Percentiles rank a stretch among this genome's conserved stretches.
phyloP scores from a whole-genome alignment of 768 basidiomycete species.

The Coprinopsis marcescibilis region DNA sequence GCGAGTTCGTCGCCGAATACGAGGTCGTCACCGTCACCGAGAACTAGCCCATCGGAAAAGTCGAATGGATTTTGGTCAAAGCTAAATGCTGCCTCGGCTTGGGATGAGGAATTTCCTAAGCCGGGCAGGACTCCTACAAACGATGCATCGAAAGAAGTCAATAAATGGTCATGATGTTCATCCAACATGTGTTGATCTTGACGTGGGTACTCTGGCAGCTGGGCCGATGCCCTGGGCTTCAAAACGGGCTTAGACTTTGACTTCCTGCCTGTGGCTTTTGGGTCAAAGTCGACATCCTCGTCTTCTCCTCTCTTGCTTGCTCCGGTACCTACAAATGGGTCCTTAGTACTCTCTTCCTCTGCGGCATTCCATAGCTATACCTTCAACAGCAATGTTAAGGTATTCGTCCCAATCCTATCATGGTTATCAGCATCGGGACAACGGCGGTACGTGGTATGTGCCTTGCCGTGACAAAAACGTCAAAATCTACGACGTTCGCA shows the following conservation, averaged over 20 bases:
- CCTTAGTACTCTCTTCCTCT: not conserved
- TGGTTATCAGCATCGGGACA: slow-evolving; percentile 17
- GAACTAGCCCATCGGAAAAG: slow-evolving; percentile 48
- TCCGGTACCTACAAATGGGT: slow-evolving; percentile 3
- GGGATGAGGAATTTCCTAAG: slow-evolving; percentile 47
- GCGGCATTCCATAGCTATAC: slow-evolving; percentile 6
- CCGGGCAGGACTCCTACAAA: slow-evolving; percentile 29
- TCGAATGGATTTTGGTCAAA: slow-evolving; percentile 51
- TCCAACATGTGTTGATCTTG: slow-evolving; percentile 59
- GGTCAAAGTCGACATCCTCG: slow-evolving; percentile 48
- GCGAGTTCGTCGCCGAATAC: slow-evolving; percentile 68
- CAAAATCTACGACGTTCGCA: slow-evolving; percentile 52
- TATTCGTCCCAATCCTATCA: slow-evolving; percentile 62
- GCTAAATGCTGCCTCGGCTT: slow-evolving; percentile 39
- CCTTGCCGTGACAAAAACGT: slow-evolving; percentile 54
- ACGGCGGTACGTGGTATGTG: not conserved
- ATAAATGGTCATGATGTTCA: slow-evolving; percentile 63
- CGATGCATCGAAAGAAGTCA: slow-evolving; percentile 63
- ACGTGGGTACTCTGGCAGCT: slow-evolving; percentile 39
- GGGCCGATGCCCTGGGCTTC: slow-evolving; percentile 23
- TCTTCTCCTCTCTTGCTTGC: slow-evolving; percentile 18
- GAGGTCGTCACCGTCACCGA: slow-evolving; percentile 41
- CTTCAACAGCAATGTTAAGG: slow-evolving; percentile 44
- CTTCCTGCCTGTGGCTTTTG: slow-evolving; percentile 18
- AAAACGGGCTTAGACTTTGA: slow-evolving; percentile 16